Evolutionary conservation across 768 basidiomycete genomes (phyloP), one percentile per base, ranked within the genome.

Genomic region (Antrodiella citrinella): DNA sequence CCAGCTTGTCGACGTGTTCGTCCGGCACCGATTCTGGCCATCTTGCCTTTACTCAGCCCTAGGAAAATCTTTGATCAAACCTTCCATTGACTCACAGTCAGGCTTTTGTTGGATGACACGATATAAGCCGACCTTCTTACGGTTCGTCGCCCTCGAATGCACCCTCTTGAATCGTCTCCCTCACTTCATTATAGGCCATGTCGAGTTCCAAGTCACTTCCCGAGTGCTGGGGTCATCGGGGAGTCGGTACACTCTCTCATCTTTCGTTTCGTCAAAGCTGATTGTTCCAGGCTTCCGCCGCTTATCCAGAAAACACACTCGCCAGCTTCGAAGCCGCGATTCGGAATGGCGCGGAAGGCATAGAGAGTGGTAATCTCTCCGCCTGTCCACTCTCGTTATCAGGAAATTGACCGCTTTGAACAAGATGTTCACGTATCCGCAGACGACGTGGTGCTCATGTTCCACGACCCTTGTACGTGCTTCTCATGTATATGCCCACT

Each of bases 321-420:
- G 88, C 88, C 23, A 89, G 86, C 68, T 96, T 96, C 69, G 82
- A 89, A 63, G 86, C 85, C 53, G 93, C 93, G 59, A 87, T 93
- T 52, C 78, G 79, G 19, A 91, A 94, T 69, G 93, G 93, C 48
- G 85, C 90, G 39, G 91, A 96, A 64, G 91, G 81, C 48, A 91
- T 96, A 59, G 93, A 96, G 77, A 91, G 86, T 62, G 92, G 92
- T 93, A n/a, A 87, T 66, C 77, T 68, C 56, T 57, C 54, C 59
- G 56, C 63, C 58, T 56, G 50, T 59, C 57, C 65, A 65, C 65
- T 61, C 58, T 54, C 58, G 57, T 61, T 68, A 51, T 66, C 66
- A n/a, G 49, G 12, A n/a, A n/a, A 70, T 66, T 77, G 72, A 79
- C 73, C 61, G 59, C 54, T 58, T 57, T 64, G 63, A n/a, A 60